phyloP scores from a whole-genome alignment of 2,329 filamentous ascomycete species.

The Incumbomyces lentus region DNA sequence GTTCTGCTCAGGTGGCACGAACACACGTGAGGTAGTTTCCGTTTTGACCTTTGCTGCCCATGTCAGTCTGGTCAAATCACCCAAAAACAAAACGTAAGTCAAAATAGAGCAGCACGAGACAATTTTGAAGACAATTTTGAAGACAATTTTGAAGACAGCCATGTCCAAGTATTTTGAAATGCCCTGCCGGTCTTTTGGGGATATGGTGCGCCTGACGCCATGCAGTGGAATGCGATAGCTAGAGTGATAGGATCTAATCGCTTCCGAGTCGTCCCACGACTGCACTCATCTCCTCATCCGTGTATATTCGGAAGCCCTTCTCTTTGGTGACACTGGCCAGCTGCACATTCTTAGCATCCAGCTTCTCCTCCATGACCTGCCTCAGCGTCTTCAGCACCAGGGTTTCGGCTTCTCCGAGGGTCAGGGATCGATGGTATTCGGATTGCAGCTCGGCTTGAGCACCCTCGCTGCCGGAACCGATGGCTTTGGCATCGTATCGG shows the following conservation, averaged over 20 bases:
- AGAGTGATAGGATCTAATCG: constrained; percentile 23
- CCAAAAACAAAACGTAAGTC: neutral
- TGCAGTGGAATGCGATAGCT: neutral
- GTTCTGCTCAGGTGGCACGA: too few species aligned
- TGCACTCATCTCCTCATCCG: constrained; percentile 89
- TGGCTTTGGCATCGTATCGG: constrained; percentile 97
- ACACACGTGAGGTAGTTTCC: neutral
- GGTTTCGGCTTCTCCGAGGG: constrained; percentile 84
- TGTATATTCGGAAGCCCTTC: constrained; percentile 97
- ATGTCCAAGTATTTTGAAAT: too few species aligned
- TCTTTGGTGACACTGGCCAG: constrained; percentile 95
- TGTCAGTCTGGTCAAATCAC: neutral
- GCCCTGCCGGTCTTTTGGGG: too few species aligned
- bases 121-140: too few species aligned
- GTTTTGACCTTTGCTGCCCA: neutral
- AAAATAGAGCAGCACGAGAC: neutral
- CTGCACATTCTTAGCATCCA: constrained; percentile 98
- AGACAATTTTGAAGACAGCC: too few species aligned
- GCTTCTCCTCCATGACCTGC: constrained; percentile 99
- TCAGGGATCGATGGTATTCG: constrained; percentile 97
- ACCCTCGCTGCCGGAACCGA: constrained; percentile 92
- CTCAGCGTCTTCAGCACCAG: constrained; percentile 95
- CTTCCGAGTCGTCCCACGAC: constrained; percentile 63
- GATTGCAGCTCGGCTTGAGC: constrained; percentile 97
- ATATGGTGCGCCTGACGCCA: constrained; percentile 1